Evolutionary conservation across 2,329 filamentous ascomycete species (phyloP).

Genomic region (Thielaviopsis punctulata): DNA sequence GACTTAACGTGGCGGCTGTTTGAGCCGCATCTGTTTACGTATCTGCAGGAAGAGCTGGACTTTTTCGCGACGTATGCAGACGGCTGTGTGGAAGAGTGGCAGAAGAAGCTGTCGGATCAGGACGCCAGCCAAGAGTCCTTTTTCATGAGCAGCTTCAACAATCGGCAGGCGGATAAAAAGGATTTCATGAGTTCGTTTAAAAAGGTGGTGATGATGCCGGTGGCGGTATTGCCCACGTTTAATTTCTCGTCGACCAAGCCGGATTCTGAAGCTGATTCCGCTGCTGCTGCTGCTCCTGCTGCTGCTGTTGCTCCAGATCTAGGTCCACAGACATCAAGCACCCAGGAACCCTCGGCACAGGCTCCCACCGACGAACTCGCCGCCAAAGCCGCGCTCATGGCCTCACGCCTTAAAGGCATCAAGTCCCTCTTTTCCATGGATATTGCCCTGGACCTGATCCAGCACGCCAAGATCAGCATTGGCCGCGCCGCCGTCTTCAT

Average conservation of each 20-base stretch:
- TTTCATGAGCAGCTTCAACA: slow-evolving; percentile 85
- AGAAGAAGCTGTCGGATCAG: slow-evolving; percentile 79
- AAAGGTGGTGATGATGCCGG: slow-evolving; percentile 98
- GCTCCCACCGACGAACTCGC: slow-evolving; percentile 81
- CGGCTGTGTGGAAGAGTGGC: slow-evolving; percentile 66
- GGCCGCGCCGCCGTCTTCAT: slow-evolving; percentile 76
- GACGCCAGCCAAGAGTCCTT: slow-evolving; percentile 83
- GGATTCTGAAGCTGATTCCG: slow-evolving; percentile 24
- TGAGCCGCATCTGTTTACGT: slow-evolving; percentile 84
- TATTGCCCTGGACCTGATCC: slow-evolving; percentile 75
- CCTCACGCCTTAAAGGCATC: slow-evolving; percentile 83
- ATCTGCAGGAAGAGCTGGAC: slow-evolving; percentile 79
- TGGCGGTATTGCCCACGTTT: slow-evolving; percentile 63
- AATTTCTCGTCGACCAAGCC: slow-evolving; percentile 5
- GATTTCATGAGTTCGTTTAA: slow-evolving; percentile 95
- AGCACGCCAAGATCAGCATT: slow-evolving; percentile 71
- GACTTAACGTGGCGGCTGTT: slow-evolving; percentile 57
- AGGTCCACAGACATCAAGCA: too few species aligned
- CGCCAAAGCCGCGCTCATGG: slow-evolving; percentile 96
- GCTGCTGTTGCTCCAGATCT: too few species aligned
- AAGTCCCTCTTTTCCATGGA: slow-evolving; percentile 92
- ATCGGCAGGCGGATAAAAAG: slow-evolving; percentile 78
- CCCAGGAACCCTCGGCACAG: slow-evolving; percentile 30
- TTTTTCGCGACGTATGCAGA: slow-evolving; percentile 66
- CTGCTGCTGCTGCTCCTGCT: neutral